phyloP scores from a whole-genome alignment of 495 filamentous ascomycete species.

The Chaetomium fimeti region DNA sequence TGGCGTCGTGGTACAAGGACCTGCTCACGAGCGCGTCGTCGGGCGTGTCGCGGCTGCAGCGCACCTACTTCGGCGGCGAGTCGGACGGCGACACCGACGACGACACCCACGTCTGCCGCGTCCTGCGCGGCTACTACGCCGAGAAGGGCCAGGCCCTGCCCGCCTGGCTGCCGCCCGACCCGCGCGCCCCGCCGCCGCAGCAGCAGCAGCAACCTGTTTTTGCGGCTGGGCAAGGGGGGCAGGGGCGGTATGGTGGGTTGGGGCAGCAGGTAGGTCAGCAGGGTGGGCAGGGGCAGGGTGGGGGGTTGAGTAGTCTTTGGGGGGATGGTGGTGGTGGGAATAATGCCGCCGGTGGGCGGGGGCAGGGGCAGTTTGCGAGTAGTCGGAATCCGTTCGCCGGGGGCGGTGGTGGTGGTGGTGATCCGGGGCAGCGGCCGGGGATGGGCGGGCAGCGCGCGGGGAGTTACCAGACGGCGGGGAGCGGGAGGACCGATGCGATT shows the following conservation, averaged over 20 bases:
- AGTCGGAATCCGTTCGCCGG: slow-evolving; percentile 25
- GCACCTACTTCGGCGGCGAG: slow-evolving; percentile 72
- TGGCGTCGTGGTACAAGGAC: slow-evolving; percentile 77
- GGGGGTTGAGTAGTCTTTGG: slow-evolving; percentile 74
- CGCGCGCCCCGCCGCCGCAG: slow-evolving; percentile 62
- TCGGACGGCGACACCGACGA: slow-evolving; percentile 91
- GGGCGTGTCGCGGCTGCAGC: slow-evolving; percentile 75
- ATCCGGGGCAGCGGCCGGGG: slow-evolving; percentile 13
- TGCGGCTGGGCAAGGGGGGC: slow-evolving; percentile 45
- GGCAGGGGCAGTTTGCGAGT: slow-evolving; percentile 30
- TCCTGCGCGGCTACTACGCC: slow-evolving; percentile 89
- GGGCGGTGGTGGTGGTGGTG: slow-evolving; percentile 17
- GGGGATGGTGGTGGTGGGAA: slow-evolving; percentile 67
- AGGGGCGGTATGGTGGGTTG: slow-evolving; percentile 51
- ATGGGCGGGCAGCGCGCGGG: slow-evolving; percentile 63
- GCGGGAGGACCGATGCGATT: slow-evolving; percentile 29
- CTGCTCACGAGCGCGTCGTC: slow-evolving; percentile 76
- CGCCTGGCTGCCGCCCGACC: slow-evolving; percentile 84
- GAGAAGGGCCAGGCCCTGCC: slow-evolving; percentile 85
- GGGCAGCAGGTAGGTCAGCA: slow-evolving; percentile 39
- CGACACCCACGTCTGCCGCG: slow-evolving; percentile 90
- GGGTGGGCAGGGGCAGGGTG: slow-evolving; percentile 22
- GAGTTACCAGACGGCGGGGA: slow-evolving; percentile 60
- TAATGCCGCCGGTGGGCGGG: slow-evolving; percentile 49
- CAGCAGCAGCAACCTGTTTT: slow-evolving; percentile 50